Conservation (phyloP, 768 basidiomycete species). For the Amanita polypyramis region DNA sequence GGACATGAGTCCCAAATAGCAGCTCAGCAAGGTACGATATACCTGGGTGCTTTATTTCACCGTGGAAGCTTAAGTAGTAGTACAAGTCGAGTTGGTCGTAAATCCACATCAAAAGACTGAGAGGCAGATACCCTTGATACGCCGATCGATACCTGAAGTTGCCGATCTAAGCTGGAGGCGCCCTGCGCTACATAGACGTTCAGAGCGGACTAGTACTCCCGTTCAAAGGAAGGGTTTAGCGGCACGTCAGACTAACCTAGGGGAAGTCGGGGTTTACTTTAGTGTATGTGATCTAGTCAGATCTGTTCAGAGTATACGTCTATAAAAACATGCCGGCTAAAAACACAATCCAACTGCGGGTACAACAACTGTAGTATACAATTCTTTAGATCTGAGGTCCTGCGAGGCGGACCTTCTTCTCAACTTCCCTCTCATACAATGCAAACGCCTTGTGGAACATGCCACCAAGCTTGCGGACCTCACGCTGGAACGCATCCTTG, state of each 20-base stretch:
- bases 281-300: background rate
- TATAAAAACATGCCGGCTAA: constrained; percentile 1
- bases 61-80: background rate
- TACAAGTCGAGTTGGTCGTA: background rate
- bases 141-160: background rate
- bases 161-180: background rate
- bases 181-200: background rate
- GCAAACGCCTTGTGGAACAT: constrained; percentile 96
- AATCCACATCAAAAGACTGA: background rate
- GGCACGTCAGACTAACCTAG: background rate
- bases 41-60: background rate
- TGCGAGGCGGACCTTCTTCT: constrained; percentile 68
- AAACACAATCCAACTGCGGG: background rate
- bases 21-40: background rate
- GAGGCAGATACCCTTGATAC: background rate
- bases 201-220: background rate
- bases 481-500: constrained; percentile 82
- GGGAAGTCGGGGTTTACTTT: background rate
- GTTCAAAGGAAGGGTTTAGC: background rate
- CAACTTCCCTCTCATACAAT: constrained; percentile 82
- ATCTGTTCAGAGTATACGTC: background rate
- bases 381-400: constrained; percentile 47
- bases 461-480: constrained; percentile 76
- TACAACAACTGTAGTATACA: background rate
- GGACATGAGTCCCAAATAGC: background rate